phyloP scores from a whole-genome alignment of 2,329 filamentous ascomycete species.

The Colletotrichum endophyticum region DNA sequence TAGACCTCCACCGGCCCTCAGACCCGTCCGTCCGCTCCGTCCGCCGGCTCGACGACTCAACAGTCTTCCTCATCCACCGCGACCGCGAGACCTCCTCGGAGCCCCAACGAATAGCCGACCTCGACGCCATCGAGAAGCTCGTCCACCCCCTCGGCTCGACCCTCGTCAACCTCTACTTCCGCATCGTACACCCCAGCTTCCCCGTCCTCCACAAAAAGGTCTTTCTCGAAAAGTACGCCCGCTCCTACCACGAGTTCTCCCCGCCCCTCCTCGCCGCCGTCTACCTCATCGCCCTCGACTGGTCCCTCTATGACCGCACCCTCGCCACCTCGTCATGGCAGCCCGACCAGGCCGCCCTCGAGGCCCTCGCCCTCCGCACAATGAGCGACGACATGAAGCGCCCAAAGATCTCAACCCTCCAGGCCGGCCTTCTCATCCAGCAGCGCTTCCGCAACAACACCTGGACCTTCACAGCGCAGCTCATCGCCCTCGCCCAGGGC shows the following conservation, averaged over 20 bases:
- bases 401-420: slow-evolving; percentile 60
- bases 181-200: slow-evolving; percentile 63
- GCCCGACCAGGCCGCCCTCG: slow-evolving; percentile 34
- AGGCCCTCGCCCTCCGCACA: slow-evolving; percentile 45
- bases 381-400: slow-evolving; percentile 53
- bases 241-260: slow-evolving; percentile 62
- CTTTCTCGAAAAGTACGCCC: slow-evolving; percentile 65
- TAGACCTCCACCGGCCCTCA: slow-evolving; percentile 61
- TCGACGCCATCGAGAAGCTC: slow-evolving; percentile 62
- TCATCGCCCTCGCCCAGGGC: slow-evolving; percentile 62
- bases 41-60: slow-evolving; percentile 37
- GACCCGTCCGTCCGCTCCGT: slow-evolving; percentile 32
- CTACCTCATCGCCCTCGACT: slow-evolving; percentile 66
- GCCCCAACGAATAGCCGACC: slow-evolving; percentile 43
- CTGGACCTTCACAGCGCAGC: slow-evolving; percentile 55
- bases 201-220: slow-evolving; percentile 66
- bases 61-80: slow-evolving; percentile 39
- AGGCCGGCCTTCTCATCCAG: slow-evolving; percentile 58
- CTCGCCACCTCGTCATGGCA: slow-evolving; percentile 40
- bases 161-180: slow-evolving; percentile 71
- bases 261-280: slow-evolving; percentile 64
- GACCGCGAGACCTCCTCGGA: slow-evolving; percentile 39
- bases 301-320: slow-evolving; percentile 62
- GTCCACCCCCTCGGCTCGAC: slow-evolving; percentile 68
- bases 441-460: slow-evolving; percentile 52